Evolutionary conservation across 495 filamentous ascomycete species (phyloP), one percentile per base, ranked within the genome.

Genomic region (Podospora bellae-mahoneyi): DNA sequence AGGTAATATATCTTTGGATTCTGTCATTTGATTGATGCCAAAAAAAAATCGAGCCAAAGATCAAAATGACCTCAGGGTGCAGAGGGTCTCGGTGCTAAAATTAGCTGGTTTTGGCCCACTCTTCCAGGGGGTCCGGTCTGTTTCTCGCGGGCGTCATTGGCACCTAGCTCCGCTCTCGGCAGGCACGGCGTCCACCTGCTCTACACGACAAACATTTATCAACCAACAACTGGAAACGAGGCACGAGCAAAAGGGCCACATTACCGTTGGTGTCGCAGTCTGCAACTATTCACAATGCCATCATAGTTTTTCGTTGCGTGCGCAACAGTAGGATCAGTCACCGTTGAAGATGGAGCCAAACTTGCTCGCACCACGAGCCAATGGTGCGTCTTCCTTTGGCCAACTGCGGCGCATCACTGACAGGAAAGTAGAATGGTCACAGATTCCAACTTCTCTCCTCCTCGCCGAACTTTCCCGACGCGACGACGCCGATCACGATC

Each of bases 401-500:
- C 30, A 32, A 32, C 30, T 7, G 30, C 4, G 7, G 30, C 30
- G 7, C 30, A 32, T 48, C 39, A 16, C 39, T 48, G 39, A 48
- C 39, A 48, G 13, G 6, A 48, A 48, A 5, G 9, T 16, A 48
- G 39, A 48, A 18, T 86, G 84, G 84, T 73, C 82, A 44, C 79
- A 78, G 60, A 78, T 87, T 26, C 79, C 85, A 10, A 86, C 84
- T 44, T 74, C 81, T 15, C 56, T 82, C 56, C 81, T 88, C 30
- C 80, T 76, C 58, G 83, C 82, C 69, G 85, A 88, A 72, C 77
- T 88, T 48, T 74, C 75, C 64, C 74, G 77, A 73, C 80, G 86
- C 74, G 76, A 75, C 57, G 71, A 66, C 26, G 74, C 74, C 62
- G 73, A 77, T 63, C 72, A 67, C 23, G 74, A 73, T 61, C 73